Evolutionary conservation across 139 green algal genomes (phyloP), one percentile per base, ranked within the genome.

Genomic region (Asterochloris erici): DNA sequence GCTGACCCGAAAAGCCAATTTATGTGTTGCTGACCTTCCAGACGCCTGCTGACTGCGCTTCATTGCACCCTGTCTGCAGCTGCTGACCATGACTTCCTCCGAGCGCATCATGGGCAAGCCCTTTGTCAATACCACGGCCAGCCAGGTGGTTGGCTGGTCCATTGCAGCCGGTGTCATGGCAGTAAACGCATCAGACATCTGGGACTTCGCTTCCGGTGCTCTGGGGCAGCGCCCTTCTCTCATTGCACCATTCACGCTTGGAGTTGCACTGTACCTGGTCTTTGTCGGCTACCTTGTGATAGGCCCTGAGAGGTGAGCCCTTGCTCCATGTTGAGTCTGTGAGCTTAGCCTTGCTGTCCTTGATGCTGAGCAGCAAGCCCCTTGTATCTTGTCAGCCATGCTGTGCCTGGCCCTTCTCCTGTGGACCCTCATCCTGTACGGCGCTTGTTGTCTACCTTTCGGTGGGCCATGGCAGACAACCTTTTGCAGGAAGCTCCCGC

Each of bases 21-120:
- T 14, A 69, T 69, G 63, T 69, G 38, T 6, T 54, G 38, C 4
- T 54, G 38, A 54, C 38, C 38, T 54, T 54, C 38, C 38, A 24
- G 63, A 71, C 38, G 10, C 19, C 66, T 71, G 74, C 14, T 47
- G 23, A 70, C 24, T 38, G 17, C 54, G 54, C 0, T 11, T 70
- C 60, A 17, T 0, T 17, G 24, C 38, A 61, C 76, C 13, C 13
- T 61, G 13, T 28, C 17, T 74, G 62, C 84, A 87, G 84, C 47
- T 87, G 75, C 84, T 94, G 19, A 87, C 84, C 23, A 89, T 94
- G 86, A 93, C 89, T 19, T 85, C 85, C 16, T 87, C 73, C 13
- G 38, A 68, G 13, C 29, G 73, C 9, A 77, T 94, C n/a, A 93
- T 94, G 90, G 89, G 90, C 63, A 27, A 64, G 0, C 14, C 63